A percentile compares a stretch with the other conserved stretches of the same genome.
phyloP scores from a whole-genome alignment of 805 yeast species.

The Candida odintsovae region DNA sequence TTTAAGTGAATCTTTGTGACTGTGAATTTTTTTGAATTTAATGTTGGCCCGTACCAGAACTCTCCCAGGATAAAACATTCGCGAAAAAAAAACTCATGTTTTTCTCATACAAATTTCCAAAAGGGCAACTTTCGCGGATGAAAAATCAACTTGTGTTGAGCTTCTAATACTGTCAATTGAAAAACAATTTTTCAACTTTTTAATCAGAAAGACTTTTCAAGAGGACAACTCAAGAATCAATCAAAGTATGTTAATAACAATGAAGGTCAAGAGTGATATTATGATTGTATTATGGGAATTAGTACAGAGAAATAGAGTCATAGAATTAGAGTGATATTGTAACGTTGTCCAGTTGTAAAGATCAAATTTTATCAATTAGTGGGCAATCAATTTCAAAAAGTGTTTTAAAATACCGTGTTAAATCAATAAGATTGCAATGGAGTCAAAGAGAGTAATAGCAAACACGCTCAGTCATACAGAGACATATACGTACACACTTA shows the following conservation, averaged over 20 bases:
- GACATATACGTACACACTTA: too few relatives aligned
- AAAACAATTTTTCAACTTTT: background rate
- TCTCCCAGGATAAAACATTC: too few relatives aligned
- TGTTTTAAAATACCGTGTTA: background rate
- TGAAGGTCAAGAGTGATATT: background rate
- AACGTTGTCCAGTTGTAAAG: background rate
- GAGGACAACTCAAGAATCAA: background rate
- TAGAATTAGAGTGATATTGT: background rate
- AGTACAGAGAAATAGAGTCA: background rate
- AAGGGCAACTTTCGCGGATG: background rate
- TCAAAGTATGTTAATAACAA: background rate
- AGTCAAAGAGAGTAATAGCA: too few relatives aligned
- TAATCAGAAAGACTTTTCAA: background rate
- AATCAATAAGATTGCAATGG: too few relatives aligned
- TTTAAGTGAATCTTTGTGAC: constrained; percentile 6
- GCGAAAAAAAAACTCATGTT: background rate
- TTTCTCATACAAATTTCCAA: background rate
- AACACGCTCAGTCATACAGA: too few relatives aligned
- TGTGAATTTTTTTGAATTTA: background rate
- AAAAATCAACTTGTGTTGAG: background rate
- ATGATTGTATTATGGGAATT: background rate
- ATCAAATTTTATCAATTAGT: background rate
- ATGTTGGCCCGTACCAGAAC: constrained; percentile 3
- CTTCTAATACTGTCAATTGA: background rate
- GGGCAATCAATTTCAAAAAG: background rate